These are phyloP conservation scores for Pyrus bretschneideri DNA, from an alignment of 306 rosid genomes.

Conservation along the genomic window DNA sequence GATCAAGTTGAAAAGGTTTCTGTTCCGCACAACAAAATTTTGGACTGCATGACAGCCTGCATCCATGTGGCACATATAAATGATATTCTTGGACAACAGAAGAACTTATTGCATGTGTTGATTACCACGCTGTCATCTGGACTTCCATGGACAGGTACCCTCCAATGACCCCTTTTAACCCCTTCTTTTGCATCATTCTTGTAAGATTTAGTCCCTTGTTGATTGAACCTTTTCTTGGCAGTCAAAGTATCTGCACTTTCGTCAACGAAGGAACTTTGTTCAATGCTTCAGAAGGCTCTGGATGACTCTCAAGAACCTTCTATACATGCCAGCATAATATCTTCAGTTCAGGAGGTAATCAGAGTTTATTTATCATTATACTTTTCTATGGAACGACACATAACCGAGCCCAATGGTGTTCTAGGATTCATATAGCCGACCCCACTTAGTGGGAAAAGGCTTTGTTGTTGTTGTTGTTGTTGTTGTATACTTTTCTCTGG, in stretches of 20 bases:
- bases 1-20: slow-evolving; percentile 40
- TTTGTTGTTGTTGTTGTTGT: too few relatives aligned
- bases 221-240: slow-evolving; percentile 25
- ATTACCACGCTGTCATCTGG: slow-evolving; percentile 47
- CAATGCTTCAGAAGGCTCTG: slow-evolving; percentile 42
- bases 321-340: slow-evolving; percentile 28
- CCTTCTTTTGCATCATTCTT: background rate
- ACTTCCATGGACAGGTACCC: slow-evolving; percentile 82
- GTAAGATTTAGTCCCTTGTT: slow-evolving; percentile 10
- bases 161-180: slow-evolving; percentile 2
- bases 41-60: slow-evolving; percentile 78
- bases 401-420: too few relatives aligned
- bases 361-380: slow-evolving; percentile 5
- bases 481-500: slow-evolving; percentile 8
- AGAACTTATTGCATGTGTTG: slow-evolving; percentile 50
- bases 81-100: slow-evolving; percentile 64
- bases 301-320: slow-evolving; percentile 35
- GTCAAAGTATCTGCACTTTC: slow-evolving; percentile 72
- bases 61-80: slow-evolving; percentile 61
- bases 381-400: slow-evolving; percentile 1
- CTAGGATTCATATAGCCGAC: too few relatives aligned
- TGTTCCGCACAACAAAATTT: slow-evolving; percentile 64
- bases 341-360: slow-evolving; percentile 65
- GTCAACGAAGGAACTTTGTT: slow-evolving; percentile 68
- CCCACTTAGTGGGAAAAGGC: too few relatives aligned